Evolutionary conservation across 345 rosid genomes (phyloP), one percentile per base, ranked within the genome.

Genomic region (Salix viminalis): DNA sequence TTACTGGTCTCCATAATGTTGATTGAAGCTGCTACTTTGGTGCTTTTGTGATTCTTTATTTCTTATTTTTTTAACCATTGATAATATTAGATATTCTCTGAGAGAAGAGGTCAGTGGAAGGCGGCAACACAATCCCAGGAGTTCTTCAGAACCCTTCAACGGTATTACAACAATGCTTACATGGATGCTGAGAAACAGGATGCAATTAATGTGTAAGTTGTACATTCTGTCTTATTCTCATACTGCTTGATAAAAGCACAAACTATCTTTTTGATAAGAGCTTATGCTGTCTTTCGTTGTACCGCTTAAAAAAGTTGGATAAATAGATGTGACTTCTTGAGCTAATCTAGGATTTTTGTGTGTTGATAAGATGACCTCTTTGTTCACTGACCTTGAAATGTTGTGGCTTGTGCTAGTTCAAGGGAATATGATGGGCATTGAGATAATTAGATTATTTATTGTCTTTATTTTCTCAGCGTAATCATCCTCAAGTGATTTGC

Each of bases 51-150:
- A 19, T 52, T 23, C 9, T 42, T 28, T 16, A 50, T 83, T 23
- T 67, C 41, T 78, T 81, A 69, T 36, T 82, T 36, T 82, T 69
- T 23, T 9, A 67, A 48, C 69, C 61, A 41, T 69, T 81, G n/a
- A 74, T 76, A 77, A 34, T 75, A 18, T 83, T 80, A 96, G 99
- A 91, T 96, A 85, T 96, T 96, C 81, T 90, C 92, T 67, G 88
- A 88, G 87, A 92, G 91, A 84, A 86, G 98, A 77, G 99, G 99
- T 72, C 98, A 96, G 85, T 96, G 98, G 99, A 96, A 79, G 87
- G 97, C 99, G 24, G 95, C 99, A 79, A 92, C 92, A 54, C 99
- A 96, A 88, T 96, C 99, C 60, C 98, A 94, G 83, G 99, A 96
- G 86, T 96, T 96, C 84, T 93, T 96, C 82, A 89, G 97, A 85